Conservation (phyloP, 2,329 filamentous ascomycete species). For the Pestalotiopsis sp. region DNA sequence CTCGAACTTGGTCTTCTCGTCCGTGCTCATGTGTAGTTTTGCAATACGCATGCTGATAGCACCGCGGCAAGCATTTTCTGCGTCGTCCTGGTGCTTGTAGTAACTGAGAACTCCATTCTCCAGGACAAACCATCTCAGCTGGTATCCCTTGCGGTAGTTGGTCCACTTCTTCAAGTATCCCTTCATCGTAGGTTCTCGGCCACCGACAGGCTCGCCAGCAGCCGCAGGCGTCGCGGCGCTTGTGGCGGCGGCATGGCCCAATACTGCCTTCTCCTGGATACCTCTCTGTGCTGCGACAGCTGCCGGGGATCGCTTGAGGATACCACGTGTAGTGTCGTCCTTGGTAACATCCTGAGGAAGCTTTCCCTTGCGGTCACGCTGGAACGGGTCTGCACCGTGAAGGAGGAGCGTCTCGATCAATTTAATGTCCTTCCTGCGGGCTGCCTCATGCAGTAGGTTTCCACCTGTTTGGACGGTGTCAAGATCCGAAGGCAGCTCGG, state of each 20-base stretch:
- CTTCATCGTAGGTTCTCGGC: constrained; percentile 96
- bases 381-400: constrained; percentile 94
- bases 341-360: constrained; percentile 95
- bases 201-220: constrained; percentile 62
- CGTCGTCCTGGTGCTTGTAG: constrained; percentile 98
- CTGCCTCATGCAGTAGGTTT: constrained; percentile 90
- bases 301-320: constrained; percentile 92
- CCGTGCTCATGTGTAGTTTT: constrained; percentile 89
- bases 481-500: constrained; percentile 83
- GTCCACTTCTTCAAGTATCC: constrained; percentile 99
- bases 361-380: constrained; percentile 92
- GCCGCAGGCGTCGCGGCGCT: constrained; percentile 53
- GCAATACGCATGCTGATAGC: constrained; percentile 99
- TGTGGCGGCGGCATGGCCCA: constrained; percentile 72
- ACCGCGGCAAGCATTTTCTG: constrained; percentile 91
- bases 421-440: constrained; percentile 81
- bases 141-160: constrained; percentile 96
- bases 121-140: constrained; percentile 95
- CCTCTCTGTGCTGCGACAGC: constrained; percentile 92
- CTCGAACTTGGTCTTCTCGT: constrained; percentile 97
- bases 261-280: constrained; percentile 95
- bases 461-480: constrained; percentile 81
- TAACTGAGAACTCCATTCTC: constrained; percentile 98
- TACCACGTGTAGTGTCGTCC: constrained; percentile 84
- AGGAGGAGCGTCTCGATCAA: constrained; percentile 89